These are phyloP conservation scores for Homolaphlyctis polyrhiza DNA, from an alignment of 371 early-diverging fungal species.

Conservation along the genomic window DNA sequence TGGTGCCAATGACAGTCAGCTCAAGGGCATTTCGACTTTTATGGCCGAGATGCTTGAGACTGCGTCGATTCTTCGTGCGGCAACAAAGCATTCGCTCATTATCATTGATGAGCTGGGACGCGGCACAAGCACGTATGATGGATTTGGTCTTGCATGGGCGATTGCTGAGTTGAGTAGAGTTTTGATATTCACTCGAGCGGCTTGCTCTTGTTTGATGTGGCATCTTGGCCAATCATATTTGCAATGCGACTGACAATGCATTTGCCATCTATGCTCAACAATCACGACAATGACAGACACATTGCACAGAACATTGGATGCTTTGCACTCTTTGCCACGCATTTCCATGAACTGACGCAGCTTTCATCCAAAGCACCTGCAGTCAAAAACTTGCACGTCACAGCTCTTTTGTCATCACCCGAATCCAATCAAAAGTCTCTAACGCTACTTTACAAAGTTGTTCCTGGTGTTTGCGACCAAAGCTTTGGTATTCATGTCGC, in stretches of 20 bases:
- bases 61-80: constrained; percentile 80
- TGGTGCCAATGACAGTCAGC: constrained; percentile 94
- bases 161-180: constrained; percentile 85
- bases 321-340: constrained; percentile 92
- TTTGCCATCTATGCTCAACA: no score
- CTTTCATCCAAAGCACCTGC: constrained; percentile 59
- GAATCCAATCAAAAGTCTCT: constrained; percentile 40
- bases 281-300: constrained; percentile 59
- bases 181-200: no score
- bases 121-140: constrained; percentile 98
- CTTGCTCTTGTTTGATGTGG: neutral
- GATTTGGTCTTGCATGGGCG: constrained; percentile 93
- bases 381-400: constrained; percentile 86
- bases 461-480: constrained; percentile 81
- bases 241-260: neutral
- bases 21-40: constrained; percentile 95
- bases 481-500: constrained; percentile 99
- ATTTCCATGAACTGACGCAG: constrained; percentile 96
- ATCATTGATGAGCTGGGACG: constrained; percentile 99
- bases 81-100: constrained; percentile 84
- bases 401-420: constrained; percentile 49
- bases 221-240: neutral
- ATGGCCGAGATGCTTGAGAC: constrained; percentile 99
- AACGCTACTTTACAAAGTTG: constrained; percentile 83
- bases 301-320: constrained; percentile 73